phyloP scores from a whole-genome alignment of 192 early-diverging fungal genomes.

The Entomortierella chlamydospora region DNA sequence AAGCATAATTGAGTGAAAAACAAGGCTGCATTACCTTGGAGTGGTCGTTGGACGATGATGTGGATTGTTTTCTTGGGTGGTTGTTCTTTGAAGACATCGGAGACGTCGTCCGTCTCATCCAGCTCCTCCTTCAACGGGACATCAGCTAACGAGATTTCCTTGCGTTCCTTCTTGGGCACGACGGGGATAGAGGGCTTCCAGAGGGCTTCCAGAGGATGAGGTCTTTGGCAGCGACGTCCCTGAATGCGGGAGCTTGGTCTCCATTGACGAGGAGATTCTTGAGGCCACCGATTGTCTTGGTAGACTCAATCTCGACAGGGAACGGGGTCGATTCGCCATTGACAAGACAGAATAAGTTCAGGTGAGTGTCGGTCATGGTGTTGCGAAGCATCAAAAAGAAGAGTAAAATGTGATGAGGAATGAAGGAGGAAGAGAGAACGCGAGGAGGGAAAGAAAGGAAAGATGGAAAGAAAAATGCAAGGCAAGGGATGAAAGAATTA shows the following conservation, averaged over 20 bases:
- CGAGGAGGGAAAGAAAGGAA: slow-evolving; percentile 7
- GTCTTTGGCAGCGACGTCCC: neutral
- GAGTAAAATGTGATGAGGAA: neutral
- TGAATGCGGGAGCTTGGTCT: neutral
- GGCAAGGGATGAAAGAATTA: slow-evolving; percentile 3
- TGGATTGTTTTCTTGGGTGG: no score
- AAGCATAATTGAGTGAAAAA: no score
- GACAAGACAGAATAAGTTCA: slow-evolving; percentile 36
- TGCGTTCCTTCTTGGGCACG: slow-evolving; percentile 13
- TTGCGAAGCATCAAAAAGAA: slow-evolving; percentile 20
- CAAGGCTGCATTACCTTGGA: no score
- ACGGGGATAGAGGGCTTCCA: slow-evolving; percentile 7
- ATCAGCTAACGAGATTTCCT: slow-evolving; percentile 4
- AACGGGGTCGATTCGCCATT: slow-evolving; percentile 30
- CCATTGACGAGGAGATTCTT: no score
- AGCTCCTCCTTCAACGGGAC: slow-evolving; percentile 3
- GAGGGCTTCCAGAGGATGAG: no score
- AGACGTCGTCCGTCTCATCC: slow-evolving; percentile 1
- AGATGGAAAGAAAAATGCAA: no score
- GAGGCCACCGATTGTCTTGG: slow-evolving; percentile 18
- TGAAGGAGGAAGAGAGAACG: neutral
- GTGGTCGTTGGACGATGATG: no score
- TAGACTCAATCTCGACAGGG: slow-evolving; percentile 12
- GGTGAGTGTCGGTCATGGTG: slow-evolving; percentile 11
- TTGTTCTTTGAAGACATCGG: neutral